Evolutionary conservation across 192 early-diverging fungal species (phyloP), one percentile per base, ranked within the genome.

Genomic region (Phycomyces nitens): DNA sequence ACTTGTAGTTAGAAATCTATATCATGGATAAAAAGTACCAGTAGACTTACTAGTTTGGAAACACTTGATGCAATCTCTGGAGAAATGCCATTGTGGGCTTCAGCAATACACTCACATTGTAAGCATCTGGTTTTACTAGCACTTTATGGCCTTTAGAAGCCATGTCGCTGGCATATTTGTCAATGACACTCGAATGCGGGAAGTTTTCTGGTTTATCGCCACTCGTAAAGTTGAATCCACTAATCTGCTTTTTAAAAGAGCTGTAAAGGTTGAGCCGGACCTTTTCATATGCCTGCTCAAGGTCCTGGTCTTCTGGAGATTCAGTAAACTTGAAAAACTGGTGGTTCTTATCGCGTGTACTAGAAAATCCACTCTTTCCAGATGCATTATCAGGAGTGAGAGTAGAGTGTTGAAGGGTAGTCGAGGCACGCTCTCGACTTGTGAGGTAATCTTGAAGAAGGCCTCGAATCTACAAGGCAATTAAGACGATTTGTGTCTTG

Each of bases 71-170:
- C 61, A 89, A 73, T 24, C 77, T 69, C 22, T 75, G 57, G 7
- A 87, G 72, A 53, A 91, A 91, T 1, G 61, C 75, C 69, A 80
- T 75, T 3, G 90, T 91, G 1, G 90, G 90, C 24, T 83, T 81
- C 50, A 86, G 85, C 16, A 83, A 78, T 27, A 89, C 81, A 47
- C 88, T 77, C 3, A 92, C 84, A 56, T 89, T 90, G 51, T 82
- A 81, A 29, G 88, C 73, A 66, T 87, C 84, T 2, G 90, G 84
- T 26, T 58, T 71, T 29, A 90, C 78, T n/a, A 92, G 61, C 6
- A 92, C 55, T 12, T 78, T 75, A 64, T 91, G 89, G 4, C 87
- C 86, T 22, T 79, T 73, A 10, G 81, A 72, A 1, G 80, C 78
- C 15, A 78, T 71, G 44, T 78, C 80, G 39, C 75, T 74, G 20